These are phyloP conservation scores for Wickerhamiella domercqiae DNA, from an alignment of 805 yeast genomes.

Conservation along the genomic window DNA sequence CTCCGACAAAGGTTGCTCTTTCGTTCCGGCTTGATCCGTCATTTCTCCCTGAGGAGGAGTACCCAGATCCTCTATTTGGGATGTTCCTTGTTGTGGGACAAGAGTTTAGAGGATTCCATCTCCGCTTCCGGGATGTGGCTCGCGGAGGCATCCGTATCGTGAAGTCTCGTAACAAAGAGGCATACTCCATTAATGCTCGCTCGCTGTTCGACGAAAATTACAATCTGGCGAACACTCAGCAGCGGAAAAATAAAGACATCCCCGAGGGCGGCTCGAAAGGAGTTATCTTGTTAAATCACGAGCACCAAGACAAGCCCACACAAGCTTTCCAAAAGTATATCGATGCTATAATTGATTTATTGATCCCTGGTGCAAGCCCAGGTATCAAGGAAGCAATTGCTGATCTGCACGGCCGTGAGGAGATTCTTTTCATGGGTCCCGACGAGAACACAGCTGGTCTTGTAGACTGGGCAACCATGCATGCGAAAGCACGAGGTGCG, in stretches of 20 bases:
- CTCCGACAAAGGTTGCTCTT: conserved; percentile 86
- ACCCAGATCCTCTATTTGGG: conserved; percentile 86
- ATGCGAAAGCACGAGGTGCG: conserved; percentile 83
- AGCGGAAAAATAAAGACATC: conserved; percentile 90
- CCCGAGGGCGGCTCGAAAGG: conserved; percentile 99
- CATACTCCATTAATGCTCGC: conserved; percentile 69
- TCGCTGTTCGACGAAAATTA: conserved; percentile 92
- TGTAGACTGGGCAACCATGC: conserved; percentile 94
- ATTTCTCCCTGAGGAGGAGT: conserved; percentile 71
- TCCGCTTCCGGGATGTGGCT: conserved; percentile 91
- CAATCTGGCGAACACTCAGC: conserved; percentile 90
- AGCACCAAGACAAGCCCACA: conserved; percentile 64
- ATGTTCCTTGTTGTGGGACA: conserved; percentile 92
- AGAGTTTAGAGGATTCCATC: conserved; percentile 94
- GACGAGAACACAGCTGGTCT: conserved; percentile 95
- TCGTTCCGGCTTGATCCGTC: conserved; percentile 82
- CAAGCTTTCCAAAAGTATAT: conserved; percentile 85
- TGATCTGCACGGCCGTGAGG: conserved; percentile 69
- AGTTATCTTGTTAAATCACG: conserved; percentile 60
- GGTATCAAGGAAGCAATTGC: conserved; percentile 72
- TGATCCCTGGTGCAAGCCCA: conserved; percentile 54
- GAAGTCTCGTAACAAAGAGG: conserved; percentile 70
- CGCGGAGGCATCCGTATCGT: conserved; percentile 97
- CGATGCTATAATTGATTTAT: conserved; percentile 75
- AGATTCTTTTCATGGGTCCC: conserved; percentile 95